Percentiles rank a stretch among this genome's conserved stretches.
phyloP scores from a whole-genome alignment of 331 rosid genomes.

The Rosa hybrid region DNA sequence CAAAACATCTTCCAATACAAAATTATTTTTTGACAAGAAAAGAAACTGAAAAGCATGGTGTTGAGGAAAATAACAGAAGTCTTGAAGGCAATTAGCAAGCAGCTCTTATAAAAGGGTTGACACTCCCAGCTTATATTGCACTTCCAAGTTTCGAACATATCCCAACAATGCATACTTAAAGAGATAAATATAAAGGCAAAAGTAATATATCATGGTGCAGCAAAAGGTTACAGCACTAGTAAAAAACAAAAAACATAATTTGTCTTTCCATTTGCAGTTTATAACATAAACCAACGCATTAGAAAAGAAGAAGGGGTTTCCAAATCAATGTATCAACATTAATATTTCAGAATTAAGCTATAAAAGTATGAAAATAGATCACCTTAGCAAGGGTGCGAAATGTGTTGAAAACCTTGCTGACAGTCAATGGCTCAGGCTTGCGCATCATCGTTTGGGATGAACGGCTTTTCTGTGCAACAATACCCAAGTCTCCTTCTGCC shows the following conservation, averaged over 20 bases:
- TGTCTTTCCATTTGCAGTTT: constrained; percentile 7
- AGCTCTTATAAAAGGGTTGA: neutral
- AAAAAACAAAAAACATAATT: neutral
- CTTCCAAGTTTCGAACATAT: neutral
- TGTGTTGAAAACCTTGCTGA: constrained; percentile 73
- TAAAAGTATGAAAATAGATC: constrained; percentile 7
- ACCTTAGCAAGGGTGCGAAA: constrained; percentile 86
- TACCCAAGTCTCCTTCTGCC: constrained; percentile 85
- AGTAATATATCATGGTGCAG: neutral
- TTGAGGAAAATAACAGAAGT: neutral
- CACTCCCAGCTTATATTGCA: neutral
- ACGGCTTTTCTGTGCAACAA: constrained; percentile 78
- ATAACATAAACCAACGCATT: constrained; percentile 7
- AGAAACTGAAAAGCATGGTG: neutral
- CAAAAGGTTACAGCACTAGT: neutral
- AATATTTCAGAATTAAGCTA: neutral
- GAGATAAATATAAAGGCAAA: neutral
- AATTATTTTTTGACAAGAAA: neutral
- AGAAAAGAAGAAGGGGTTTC: neutral
- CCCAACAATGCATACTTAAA: constrained; percentile 3
- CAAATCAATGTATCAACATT: neutral
- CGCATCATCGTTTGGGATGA: constrained; percentile 86
- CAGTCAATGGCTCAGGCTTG: constrained; percentile 75
- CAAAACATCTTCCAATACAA: neutral
- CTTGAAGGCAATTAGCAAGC: neutral